Percentiles rank a stretch among this genome's conserved stretches.
Evolutionary conservation across 768 basidiomycete species (phyloP).

Genomic region (Mycena crocata): DNA sequence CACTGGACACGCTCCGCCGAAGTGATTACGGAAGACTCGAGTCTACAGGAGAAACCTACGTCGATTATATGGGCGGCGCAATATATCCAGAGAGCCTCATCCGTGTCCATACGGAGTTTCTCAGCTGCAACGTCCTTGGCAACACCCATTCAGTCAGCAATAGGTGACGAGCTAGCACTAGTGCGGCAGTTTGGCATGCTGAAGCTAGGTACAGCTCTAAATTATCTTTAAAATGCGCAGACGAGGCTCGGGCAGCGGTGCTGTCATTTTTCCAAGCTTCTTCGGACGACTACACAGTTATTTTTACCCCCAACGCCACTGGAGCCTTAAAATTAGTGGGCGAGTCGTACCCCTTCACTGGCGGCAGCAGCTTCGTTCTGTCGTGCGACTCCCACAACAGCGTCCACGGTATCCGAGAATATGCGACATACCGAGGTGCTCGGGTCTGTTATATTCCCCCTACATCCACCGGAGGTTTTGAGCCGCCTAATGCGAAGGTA

Average conservation of each 20-base stretch:
- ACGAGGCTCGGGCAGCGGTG: slow-evolving; percentile 78
- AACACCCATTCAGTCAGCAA: slow-evolving; percentile 89
- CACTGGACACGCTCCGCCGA: slow-evolving; percentile 73
- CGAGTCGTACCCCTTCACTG: slow-evolving; percentile 79
- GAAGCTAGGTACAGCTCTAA: slow-evolving; percentile 63
- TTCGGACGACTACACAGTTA: slow-evolving; percentile 75
- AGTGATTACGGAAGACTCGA: slow-evolving; percentile 73
- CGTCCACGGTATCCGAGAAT: slow-evolving; percentile 85
- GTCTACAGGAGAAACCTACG: slow-evolving; percentile 76
- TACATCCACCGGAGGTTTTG: slow-evolving; percentile 73
- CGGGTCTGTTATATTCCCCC: slow-evolving; percentile 73
- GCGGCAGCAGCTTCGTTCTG: slow-evolving; percentile 71
- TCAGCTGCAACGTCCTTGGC: slow-evolving; percentile 74
- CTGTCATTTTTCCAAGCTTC: slow-evolving; percentile 84
- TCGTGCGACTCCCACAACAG: slow-evolving; percentile 87
- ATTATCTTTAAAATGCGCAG: slow-evolving; percentile 72
- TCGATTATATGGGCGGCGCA: slow-evolving; percentile 89
- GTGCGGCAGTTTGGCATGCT: slow-evolving; percentile 22
- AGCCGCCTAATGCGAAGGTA: slow-evolving; percentile 70
- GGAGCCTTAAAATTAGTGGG: slow-evolving; percentile 86
- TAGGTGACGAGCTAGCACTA: slow-evolving; percentile 56
- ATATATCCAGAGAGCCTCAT: slow-evolving; percentile 85
- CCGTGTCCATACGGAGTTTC: slow-evolving; percentile 75
- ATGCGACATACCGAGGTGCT: slow-evolving; percentile 67
- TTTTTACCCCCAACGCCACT: slow-evolving; percentile 86